Conservation (phyloP, 306 rosid genomes). For the Cucurbita ficifolia region DNA sequence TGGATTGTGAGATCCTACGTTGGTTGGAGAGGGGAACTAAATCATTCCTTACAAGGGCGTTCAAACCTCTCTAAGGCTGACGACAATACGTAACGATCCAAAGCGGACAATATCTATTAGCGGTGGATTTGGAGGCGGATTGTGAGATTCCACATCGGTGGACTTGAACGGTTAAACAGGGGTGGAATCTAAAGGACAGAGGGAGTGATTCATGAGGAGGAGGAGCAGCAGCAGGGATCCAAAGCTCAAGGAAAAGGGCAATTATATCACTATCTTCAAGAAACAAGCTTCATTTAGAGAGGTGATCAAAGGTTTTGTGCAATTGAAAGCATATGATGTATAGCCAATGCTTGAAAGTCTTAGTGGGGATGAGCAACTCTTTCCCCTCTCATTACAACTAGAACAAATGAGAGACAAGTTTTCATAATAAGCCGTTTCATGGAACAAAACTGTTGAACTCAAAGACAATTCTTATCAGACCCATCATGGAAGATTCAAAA, state of each 20-base stretch:
- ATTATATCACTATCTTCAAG: neutral
- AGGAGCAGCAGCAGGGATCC: neutral
- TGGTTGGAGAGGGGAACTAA: too few relatives aligned
- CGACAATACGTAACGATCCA: too few relatives aligned
- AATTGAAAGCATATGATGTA: neutral
- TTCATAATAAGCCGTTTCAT: neutral
- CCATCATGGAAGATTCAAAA: neutral
- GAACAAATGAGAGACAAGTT: neutral
- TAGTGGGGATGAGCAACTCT: neutral
- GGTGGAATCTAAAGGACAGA: too few relatives aligned
- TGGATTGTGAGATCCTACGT: too few relatives aligned
- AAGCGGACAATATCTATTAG: too few relatives aligned
- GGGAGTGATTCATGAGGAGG: neutral
- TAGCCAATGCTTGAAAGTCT: neutral
- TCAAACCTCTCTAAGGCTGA: too few relatives aligned
- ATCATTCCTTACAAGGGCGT: too few relatives aligned
- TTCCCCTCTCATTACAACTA: neutral
- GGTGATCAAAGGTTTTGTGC: neutral
- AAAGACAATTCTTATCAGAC: neutral
- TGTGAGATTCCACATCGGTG: too few relatives aligned
- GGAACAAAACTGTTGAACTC: neutral
- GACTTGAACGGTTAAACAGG: too few relatives aligned
- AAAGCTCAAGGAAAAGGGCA: neutral
- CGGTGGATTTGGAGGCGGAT: too few relatives aligned
- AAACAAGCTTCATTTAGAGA: neutral